Evolutionary conservation across 1,284 basidiomycete species (phyloP).

Genomic region (Puccinia brachypodii): DNA sequence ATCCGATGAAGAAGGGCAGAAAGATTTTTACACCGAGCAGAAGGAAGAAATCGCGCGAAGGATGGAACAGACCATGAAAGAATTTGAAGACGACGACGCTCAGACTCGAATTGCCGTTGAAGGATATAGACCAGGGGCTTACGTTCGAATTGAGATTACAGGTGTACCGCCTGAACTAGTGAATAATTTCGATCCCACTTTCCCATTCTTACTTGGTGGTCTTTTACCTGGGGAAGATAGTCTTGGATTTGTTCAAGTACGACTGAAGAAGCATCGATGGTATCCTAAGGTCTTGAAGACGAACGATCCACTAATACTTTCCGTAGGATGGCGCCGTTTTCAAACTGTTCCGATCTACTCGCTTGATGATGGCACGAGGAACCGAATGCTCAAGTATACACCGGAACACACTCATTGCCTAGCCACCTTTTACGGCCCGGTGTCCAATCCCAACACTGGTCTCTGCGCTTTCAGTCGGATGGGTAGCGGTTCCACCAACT

Average conservation of each 20-base stretch:
- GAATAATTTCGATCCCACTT: conserved; percentile 85
- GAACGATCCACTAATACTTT: conserved; percentile 94
- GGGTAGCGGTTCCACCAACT: conserved; percentile 67
- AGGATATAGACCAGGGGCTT: conserved; percentile 86
- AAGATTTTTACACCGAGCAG: conserved; percentile 85
- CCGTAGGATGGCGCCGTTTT: conserved; percentile 93
- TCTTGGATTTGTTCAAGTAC: conserved; percentile 89
- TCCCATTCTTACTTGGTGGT: conserved; percentile 89
- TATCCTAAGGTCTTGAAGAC: conserved; percentile 89
- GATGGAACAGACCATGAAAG: conserved; percentile 77
- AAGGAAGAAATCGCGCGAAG: conserved; percentile 89
- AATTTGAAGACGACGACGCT: conserved; percentile 78
- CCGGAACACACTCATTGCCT: conserved; percentile 99
- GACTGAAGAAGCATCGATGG: conserved; percentile 97
- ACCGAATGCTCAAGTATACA: conserved; percentile 99
- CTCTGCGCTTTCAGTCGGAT: conserved; percentile 96
- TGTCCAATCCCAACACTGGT: conserved; percentile 88
- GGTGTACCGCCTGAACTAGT: conserved; percentile 88
- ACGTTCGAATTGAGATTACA: conserved; percentile 84
- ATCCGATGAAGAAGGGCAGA: conserved; percentile 64
- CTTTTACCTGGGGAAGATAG: conserved; percentile 86
- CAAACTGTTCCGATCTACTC: conserved; percentile 93
- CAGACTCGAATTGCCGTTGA: conserved; percentile 80
- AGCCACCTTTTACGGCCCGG: conserved; percentile 93
- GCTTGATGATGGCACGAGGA: conserved; percentile 92